These are phyloP conservation scores for Camelina neglecta DNA, from an alignment of 345 rosid species.

Conservation along the genomic window DNA sequence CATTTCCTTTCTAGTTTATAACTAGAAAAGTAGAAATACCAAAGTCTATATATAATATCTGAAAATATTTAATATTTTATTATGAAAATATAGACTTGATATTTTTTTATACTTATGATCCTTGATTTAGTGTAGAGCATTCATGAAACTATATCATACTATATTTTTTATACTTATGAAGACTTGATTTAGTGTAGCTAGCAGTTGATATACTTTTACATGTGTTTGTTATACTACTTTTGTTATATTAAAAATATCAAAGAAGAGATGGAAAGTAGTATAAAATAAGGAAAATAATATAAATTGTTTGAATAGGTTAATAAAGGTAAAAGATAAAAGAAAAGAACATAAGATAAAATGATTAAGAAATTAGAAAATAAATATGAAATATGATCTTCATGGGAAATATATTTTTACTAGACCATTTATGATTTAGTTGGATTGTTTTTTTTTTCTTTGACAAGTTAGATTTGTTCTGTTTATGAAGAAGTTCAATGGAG, in stretches of 20 bases:
- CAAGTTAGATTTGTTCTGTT: neutral
- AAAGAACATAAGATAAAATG: neutral
- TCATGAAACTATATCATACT: neutral
- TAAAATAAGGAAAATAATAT: neutral
- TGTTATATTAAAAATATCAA: neutral
- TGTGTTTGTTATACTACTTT: neutral
- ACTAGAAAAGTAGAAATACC: neutral
- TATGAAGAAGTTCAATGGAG: neutral
- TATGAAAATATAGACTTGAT: neutral
- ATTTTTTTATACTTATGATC: neutral
- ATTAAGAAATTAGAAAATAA: neutral
- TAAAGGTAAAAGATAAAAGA: neutral
- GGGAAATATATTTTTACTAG: neutral
- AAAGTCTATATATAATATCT: neutral
- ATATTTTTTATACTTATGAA: neutral
- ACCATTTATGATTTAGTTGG: constrained; percentile 13
- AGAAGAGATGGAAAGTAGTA: neutral
- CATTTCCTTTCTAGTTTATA: constrained; percentile 10
- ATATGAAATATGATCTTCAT: neutral
- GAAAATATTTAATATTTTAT: neutral
- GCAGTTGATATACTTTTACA: neutral
- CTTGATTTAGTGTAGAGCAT: neutral
- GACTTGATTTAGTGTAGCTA: neutral
- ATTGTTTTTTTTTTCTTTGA: neutral
- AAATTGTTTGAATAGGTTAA: neutral